These are phyloP conservation scores for Kodamaea fukazawae DNA, from an alignment of 805 yeast species.

Conservation along the genomic window DNA sequence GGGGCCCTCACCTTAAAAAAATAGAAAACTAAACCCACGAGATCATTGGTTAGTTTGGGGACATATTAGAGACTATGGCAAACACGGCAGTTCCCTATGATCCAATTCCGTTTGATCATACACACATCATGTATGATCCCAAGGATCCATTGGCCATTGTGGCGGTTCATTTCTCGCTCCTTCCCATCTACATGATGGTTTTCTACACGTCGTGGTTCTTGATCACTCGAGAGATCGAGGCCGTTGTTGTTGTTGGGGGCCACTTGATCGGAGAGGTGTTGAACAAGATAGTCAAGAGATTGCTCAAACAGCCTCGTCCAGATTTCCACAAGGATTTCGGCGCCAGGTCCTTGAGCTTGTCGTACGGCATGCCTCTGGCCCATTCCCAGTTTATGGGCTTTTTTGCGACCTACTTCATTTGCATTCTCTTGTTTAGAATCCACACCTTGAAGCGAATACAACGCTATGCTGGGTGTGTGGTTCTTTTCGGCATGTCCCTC, in stretches of 20 bases:
- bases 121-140: slow-evolving; percentile 78
- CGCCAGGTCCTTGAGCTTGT: slow-evolving; percentile 47
- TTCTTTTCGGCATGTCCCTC: slow-evolving; percentile 25
- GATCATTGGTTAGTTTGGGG: no score
- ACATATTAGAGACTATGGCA: not conserved
- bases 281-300: slow-evolving; percentile 64
- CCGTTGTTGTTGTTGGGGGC: slow-evolving; percentile 79
- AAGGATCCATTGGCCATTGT: slow-evolving; percentile 55
- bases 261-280: slow-evolving; percentile 75
- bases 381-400: slow-evolving; percentile 96
- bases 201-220: slow-evolving; percentile 84
- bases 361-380: slow-evolving; percentile 96
- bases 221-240: slow-evolving; percentile 78
- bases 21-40: no score
- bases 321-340: slow-evolving; percentile 46
- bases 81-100: slow-evolving; percentile 7
- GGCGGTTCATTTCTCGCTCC: slow-evolving; percentile 70
- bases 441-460: slow-evolving; percentile 23
- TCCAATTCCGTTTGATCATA: slow-evolving; percentile 75
- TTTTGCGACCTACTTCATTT: slow-evolving; percentile 55
- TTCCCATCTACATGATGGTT: slow-evolving; percentile 76
- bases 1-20: no score
- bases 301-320: slow-evolving; percentile 76
- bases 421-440: slow-evolving; percentile 46
- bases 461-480: slow-evolving; percentile 27